Base-by-base conservation (phyloP, 441 rosid species). In the Mallotus repandus region DNA sequence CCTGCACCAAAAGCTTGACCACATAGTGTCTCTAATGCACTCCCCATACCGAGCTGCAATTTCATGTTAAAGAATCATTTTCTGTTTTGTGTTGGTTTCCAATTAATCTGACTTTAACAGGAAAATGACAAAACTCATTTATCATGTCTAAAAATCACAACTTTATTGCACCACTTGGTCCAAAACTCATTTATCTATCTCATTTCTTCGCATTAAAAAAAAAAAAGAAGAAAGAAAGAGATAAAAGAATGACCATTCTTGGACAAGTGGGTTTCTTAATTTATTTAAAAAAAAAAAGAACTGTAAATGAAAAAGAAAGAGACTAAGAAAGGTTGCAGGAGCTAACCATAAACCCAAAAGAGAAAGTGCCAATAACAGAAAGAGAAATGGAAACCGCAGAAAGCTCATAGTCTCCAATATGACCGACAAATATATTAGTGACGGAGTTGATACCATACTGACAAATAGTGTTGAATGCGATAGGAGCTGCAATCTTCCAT, bases 1-100 rank as follows among this genome's bases (percentile, higher is more conserved):
- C 98, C 97, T 1, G 96, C 98, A 13, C 96, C 96, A 80, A 72
- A 89, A 13, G 97, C 97, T 83, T 93, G 96, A 0, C 98, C 96
- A 66, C 97, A 93, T 0, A 91, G 88, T n/a, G 94, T 93, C 79
- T 93, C 97, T 38, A 91, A 81, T 50, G 96, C 98, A 79, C 98
- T 93, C 70, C 96, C 98, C 98, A 88, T 87, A 12, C 98, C 98
- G 45, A 91, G 89, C 98, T 91, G 73, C 86, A 84, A 29, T 13
- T 66, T 67, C 0, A 6, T 16, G 19, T 7, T 3, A 63, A 63
- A 16, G 8, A 12, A 9, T 63, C 25, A 63, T 45, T 45, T 45
- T 45, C 9, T 45, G 7, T 19, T 65, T 4, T 43, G 0, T 46
- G 4, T 45, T 46, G 18, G 38, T 54, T 5, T 18, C 4, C 7